phyloP scores from a whole-genome alignment of 768 basidiomycete genomes.

The Boletus pseudo-olivaceus region DNA sequence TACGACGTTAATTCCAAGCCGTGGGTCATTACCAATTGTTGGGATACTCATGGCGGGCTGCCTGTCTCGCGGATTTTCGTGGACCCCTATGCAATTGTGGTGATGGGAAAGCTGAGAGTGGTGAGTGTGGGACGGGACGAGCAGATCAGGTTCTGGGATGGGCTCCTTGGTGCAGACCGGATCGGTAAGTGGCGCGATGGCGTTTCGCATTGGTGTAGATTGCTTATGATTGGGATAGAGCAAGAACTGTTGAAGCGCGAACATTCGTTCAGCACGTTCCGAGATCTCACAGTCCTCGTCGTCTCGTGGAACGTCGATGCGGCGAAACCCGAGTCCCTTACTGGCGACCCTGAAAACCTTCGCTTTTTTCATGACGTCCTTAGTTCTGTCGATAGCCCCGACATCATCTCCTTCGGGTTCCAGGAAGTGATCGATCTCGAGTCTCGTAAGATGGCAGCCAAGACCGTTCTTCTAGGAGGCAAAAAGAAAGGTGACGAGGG shows the following conservation, averaged over 20 bases:
- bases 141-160: constrained; percentile 82
- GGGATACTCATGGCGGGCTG: constrained; percentile 73
- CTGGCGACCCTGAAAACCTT: constrained; percentile 63
- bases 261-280: constrained; percentile 72
- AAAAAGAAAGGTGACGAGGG: constrained; percentile 59
- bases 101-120: constrained; percentile 64
- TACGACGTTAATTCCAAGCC: constrained; percentile 74
- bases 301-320: constrained; percentile 95
- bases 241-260: constrained; percentile 74
- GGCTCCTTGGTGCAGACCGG: constrained; percentile 79
- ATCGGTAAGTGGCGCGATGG: constrained; percentile 56
- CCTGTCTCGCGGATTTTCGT: constrained; percentile 64
- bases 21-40: constrained; percentile 84
- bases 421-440: constrained; percentile 98
- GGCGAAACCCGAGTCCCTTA: constrained; percentile 72
- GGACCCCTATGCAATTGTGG: constrained; percentile 73
- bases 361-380: constrained; percentile 80
- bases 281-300: constrained; percentile 71
- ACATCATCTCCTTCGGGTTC: constrained; percentile 91
- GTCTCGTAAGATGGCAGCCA: constrained; percentile 86
- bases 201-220: background rate
- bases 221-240: constrained; percentile 42
- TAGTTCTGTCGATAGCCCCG: constrained; percentile 67
- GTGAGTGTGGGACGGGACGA: constrained; percentile 75
- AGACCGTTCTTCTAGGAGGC: constrained; percentile 77